A percentile compares a stretch with the other conserved stretches of the same genome.
phyloP scores from a whole-genome alignment of 2,329 filamentous ascomycete genomes.

The Colletotrichum sp. region DNA sequence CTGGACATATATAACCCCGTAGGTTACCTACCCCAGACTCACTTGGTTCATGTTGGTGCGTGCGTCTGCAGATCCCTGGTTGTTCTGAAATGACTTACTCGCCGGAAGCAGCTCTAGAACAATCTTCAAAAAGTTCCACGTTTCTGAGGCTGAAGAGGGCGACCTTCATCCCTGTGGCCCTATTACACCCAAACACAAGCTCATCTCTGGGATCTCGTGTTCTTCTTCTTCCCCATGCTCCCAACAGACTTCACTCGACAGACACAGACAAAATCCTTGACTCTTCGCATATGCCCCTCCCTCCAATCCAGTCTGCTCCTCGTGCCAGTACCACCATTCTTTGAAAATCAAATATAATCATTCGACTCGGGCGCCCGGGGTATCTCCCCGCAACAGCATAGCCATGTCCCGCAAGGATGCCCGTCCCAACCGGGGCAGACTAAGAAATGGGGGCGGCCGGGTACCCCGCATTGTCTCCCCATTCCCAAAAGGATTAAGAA shows the following conservation, averaged over 20 bases:
- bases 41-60: background rate
- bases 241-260: background rate
- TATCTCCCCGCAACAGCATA: background rate
- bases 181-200: background rate
- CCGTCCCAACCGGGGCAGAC: background rate
- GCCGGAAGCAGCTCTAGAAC: background rate
- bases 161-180: background rate
- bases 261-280: background rate
- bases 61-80: background rate
- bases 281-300: background rate
- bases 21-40: background rate
- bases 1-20: background rate
- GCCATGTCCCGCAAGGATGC: background rate
- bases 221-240: background rate
- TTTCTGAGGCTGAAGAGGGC: background rate
- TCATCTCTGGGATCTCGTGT: background rate
- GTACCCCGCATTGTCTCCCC: conserved; percentile 18
- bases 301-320: background rate
- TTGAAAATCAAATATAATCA: background rate
- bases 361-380: conserved; percentile 1
- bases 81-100: background rate
- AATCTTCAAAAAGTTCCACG: background rate
- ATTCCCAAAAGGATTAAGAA: conserved; percentile 20
- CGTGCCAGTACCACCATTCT: background rate
- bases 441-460: background rate